Percentiles rank a stretch among this genome's conserved stretches.
Conservation (phyloP, 345 rosid species). For the Rubroshorea leprosula region DNA sequence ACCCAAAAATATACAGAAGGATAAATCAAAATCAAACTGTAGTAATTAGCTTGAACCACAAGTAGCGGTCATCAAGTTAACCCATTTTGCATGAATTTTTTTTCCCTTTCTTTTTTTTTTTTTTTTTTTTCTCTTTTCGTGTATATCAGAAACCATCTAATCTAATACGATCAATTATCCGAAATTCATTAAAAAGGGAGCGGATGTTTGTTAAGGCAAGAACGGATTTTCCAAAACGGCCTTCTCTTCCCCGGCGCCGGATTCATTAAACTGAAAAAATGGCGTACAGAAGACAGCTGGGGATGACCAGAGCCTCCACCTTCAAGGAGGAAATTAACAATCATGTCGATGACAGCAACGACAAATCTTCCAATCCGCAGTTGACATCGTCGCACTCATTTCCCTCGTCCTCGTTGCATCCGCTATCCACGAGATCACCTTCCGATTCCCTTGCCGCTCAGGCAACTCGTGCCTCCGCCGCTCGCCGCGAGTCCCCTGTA, state of each 20-base stretch:
- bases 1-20: no score
- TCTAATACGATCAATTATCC: no score
- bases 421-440: slow-evolving; percentile 8
- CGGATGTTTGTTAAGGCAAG: slow-evolving; percentile 9
- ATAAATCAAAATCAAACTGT: no score
- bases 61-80: no score
- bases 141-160: no score
- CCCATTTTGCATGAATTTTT: no score
- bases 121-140: no score
- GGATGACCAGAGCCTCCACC: slow-evolving; percentile 63
- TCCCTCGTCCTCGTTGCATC: slow-evolving; percentile 33
- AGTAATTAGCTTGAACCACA: no score
- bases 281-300: slow-evolving; percentile 96
- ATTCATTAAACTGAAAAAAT: slow-evolving; percentile 29
- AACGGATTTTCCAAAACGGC: not conserved
- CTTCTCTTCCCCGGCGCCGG: not conserved
- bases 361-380: slow-evolving; percentile 25
- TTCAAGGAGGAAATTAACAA: slow-evolving; percentile 65
- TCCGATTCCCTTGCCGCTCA: slow-evolving; percentile 61
- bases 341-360: slow-evolving; percentile 25
- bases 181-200: slow-evolving; percentile 16
- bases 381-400: slow-evolving; percentile 29
- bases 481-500: slow-evolving; percentile 39
- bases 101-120: no score
- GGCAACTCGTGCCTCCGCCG: slow-evolving; percentile 72